Evolutionary conservation across 768 basidiomycete genomes (phyloP), one percentile per base, ranked within the genome.

Genomic region (Pulveroboletus sp.): DNA sequence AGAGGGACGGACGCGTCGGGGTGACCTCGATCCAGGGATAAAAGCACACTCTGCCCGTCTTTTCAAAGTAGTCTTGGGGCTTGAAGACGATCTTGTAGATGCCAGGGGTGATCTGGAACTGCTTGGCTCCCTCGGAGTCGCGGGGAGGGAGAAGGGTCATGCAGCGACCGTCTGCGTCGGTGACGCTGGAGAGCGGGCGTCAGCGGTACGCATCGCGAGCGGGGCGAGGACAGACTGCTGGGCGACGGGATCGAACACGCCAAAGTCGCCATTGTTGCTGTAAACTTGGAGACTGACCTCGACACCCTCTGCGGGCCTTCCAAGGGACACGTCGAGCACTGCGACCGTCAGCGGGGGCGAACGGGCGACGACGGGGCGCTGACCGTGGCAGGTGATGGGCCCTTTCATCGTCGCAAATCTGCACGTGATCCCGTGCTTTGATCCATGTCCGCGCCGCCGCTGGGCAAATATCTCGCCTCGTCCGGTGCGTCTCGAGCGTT

Each of bases 361-460:
- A 11, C 31, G n/a, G 38, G 24, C 2, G 31, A 36, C 11, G 42
- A 42, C 17, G 49, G 27, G 2, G 49, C 26, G 45, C 75, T 48
- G 56, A 90, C 93, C 85, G 52, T 96, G 93, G 66, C 93, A 95
- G 31, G 93, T 96, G 53, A 96, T 89, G 2, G 90, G 89, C 5
- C 93, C 91, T 61, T 79, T 84, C 36, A 75, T 68, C 38, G 20
- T 48, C 24, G 9, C 31, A 17, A 3, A 13, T 2, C 14, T 6
- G 12, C 45, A 54, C 53, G 59, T 61, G 56, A 56, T 30, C 16
- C 62, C 62, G 54, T 26, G 11, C 16, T 50, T 61, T 55, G 53
- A 57, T 56, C 65, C 57, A 50, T 73, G 17, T 57, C 64, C 4
- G 59, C 65, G 20, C 62, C 82, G 49, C 93, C 93, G 1, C 70